phyloP scores from a whole-genome alignment of 2,329 filamentous ascomycete species.

The Magnaporthales sp. region DNA sequence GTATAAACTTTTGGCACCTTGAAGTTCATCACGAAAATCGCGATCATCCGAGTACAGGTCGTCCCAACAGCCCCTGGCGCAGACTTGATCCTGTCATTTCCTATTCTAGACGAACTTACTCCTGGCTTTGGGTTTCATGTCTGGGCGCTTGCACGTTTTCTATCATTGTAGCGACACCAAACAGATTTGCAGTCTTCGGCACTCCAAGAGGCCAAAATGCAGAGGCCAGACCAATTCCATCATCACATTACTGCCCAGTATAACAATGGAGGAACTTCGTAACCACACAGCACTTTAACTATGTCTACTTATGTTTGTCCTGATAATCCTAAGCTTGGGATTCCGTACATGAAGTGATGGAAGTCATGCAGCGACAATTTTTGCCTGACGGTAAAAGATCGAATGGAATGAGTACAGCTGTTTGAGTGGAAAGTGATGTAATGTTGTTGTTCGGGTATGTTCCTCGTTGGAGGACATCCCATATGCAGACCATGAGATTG shows the following conservation, averaged over 20 bases:
- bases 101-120: not conserved
- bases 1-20: not conserved
- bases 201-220: not conserved
- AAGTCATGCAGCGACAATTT: not conserved
- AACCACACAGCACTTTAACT: not conserved
- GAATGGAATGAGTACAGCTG: not conserved
- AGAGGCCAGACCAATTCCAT: not conserved
- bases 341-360: not conserved
- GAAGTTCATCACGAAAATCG: not conserved
- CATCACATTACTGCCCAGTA: not conserved
- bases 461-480: not conserved
- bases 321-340: not conserved
- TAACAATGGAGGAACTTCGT: not conserved
- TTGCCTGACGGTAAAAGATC: not conserved
- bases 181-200: too few relatives aligned
- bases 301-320: not conserved
- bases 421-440: not conserved
- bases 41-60: not conserved
- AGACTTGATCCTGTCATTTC: not conserved
- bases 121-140: not conserved
- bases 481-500: constrained; percentile 1
- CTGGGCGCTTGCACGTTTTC: not conserved
- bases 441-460: not conserved
- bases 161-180: not conserved
- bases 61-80: not conserved